A percentile compares a stretch with the other conserved stretches of the same genome.
These are phyloP conservation scores for Penicillium fimorum DNA, from an alignment of 495 filamentous ascomycete species.

Conservation along the genomic window DNA sequence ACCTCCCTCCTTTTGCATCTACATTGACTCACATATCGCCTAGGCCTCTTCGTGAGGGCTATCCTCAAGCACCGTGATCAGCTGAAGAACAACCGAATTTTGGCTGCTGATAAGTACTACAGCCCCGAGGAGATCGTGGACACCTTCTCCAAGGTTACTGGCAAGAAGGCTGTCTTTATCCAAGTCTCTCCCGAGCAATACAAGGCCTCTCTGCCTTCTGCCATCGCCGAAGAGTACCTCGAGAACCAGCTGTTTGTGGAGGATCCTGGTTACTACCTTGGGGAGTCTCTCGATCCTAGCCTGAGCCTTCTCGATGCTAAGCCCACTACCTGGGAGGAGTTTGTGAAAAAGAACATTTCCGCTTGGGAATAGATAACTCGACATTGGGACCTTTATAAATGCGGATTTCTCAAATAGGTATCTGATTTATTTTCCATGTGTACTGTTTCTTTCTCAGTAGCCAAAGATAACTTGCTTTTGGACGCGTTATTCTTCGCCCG, in stretches of 20 bases:
- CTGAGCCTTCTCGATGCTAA: conserved; percentile 16
- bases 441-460: too few relatives aligned
- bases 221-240: conserved; percentile 45
- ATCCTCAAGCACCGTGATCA: conserved; percentile 31
- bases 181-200: conserved; percentile 49
- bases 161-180: conserved; percentile 44
- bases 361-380: conserved; percentile 5
- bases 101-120: conserved; percentile 49
- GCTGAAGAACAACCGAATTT: conserved; percentile 27
- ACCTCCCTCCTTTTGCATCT: not conserved
- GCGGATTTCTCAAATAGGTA: not conserved
- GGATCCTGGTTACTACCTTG: conserved; percentile 52
- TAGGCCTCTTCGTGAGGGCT: conserved; percentile 49
- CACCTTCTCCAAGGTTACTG: conserved; percentile 47
- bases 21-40: not conserved
- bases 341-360: conserved; percentile 17
- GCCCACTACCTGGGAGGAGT: conserved; percentile 19
- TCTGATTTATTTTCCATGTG: too few relatives aligned
- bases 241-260: conserved; percentile 53
- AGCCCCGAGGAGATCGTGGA: conserved; percentile 46
- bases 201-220: conserved; percentile 38
- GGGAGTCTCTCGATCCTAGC: conserved; percentile 26
- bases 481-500: too few relatives aligned
- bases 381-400: too few relatives aligned
- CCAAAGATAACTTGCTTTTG: too few relatives aligned